Base-by-base conservation (phyloP, 768 basidiomycete genomes). In the Crucibulum laeve region DNA sequence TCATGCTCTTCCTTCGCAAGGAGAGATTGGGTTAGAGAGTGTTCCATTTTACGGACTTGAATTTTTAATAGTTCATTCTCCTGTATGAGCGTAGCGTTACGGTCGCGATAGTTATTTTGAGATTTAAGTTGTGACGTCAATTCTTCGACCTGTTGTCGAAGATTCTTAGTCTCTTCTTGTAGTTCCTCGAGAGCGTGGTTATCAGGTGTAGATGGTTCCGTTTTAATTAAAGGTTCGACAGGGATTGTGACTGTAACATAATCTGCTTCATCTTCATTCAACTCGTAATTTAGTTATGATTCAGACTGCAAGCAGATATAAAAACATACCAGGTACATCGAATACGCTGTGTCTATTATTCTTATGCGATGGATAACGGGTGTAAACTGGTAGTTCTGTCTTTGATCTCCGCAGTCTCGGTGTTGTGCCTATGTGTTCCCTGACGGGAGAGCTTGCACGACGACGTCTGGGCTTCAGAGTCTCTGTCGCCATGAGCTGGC, bases 31-130 rank as follows among this genome's bases (percentile, higher is more conserved):
- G 50, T 53, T 47, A 61, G 60, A 13, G 55, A 63, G 24, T 46
- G 40, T 40, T 67, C 63, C 55, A 62, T 58, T 3, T 67, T 63
- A 3, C 45, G 51, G 1, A 61, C 30, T 39, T 59, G 50, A 0
- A 53, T 37, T 47, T 61, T 63, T 6, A 65, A 42, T 0, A 36
- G 41, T 11, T 55, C 49, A 21, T 63, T 65, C 42, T 63, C 61
- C 4, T 48, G 44, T 5, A 47, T 46, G 17, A 65, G 51, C 0
- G 37, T 37, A 1, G 57, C 56, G 37, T 61, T 63, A 7, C 38
- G 33, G 2, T 55, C 57, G n/a, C 56, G 51, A 13, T 58, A 46
- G 10, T 47, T 53, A 30, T 56, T 57, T 41, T 64, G 61, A 0
- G 45, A 49, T 8, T 49, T 53, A 3, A 64, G 52, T 36, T 64